Evolutionary conservation across 2,329 filamentous ascomycete species (phyloP), one percentile per base, ranked within the genome.

Genomic region (Sarocladiaceae sp.): DNA sequence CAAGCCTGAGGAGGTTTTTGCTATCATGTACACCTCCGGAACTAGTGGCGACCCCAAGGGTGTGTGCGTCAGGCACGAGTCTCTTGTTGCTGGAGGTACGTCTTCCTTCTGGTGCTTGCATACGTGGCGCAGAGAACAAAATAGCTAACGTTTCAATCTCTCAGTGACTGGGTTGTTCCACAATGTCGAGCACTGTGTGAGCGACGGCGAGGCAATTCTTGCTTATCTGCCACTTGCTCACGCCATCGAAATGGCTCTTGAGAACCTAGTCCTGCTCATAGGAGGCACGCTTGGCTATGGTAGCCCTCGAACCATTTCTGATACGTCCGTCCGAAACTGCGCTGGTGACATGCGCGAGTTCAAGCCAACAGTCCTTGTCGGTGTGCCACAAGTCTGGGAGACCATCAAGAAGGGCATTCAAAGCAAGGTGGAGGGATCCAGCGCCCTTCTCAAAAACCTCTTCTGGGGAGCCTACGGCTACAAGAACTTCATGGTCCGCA

Each of bases 301-400:
- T 55, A 93, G 89, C 66, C 87, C 91, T 17, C 86, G 90, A 62
- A 97, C 94, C 0, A 78, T 99, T 52, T 89, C 92, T 7, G 93
- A 97, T 65, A 71, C 76, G 3, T 95, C 88, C 18, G 87, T 96
- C 71, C 85, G 86, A 59, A 94, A 97, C 70, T 97, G 89, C 74
- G 83, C 86, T 59, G 93, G 94, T 60, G 94, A 99, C 62, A 96
- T 99, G 72, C 87, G 88, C 55, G 92, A 97, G 64, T 87, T 97
- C 66, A 82, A 81, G 60, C 94, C 94, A 1, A 95, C 91, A 2
- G 81, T 97, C 65, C 81, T 99, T 66, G 88, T 97, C 35, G 94
- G 94, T 67, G 94, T 99, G 3, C 94, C 94, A 2, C 92, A 95
- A 54, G 87, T 99, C 28, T 99, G 93, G 92, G 94, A 99, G 73